Percentiles rank a stretch among this genome's conserved stretches.
Evolutionary conservation across 495 filamentous ascomycete genomes (phyloP).

Genomic region (Hypoxylon fragiforme): DNA sequence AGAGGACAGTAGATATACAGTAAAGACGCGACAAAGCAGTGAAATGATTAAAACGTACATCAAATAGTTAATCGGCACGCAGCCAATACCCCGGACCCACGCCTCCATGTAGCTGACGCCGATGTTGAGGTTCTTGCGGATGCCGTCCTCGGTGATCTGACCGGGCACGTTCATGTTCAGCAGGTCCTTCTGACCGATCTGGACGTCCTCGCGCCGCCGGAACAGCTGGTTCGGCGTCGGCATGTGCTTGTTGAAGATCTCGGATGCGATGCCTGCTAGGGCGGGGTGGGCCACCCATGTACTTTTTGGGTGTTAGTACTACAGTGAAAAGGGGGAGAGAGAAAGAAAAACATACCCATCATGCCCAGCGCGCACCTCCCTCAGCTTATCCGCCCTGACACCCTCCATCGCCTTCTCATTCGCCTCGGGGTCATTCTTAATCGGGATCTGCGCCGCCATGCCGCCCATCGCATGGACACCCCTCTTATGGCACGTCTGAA

Average conservation of each 20-base stretch:
- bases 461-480: constrained; percentile 99
- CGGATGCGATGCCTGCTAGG: constrained; percentile 82
- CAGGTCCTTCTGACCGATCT: constrained; percentile 84
- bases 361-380: constrained; percentile 93
- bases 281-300: constrained; percentile 98
- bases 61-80: constrained; percentile 97
- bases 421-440: constrained; percentile 87
- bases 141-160: constrained; percentile 90
- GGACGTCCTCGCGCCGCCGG: constrained; percentile 84
- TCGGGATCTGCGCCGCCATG: constrained; percentile 98
- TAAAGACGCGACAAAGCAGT: too few species aligned
- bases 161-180: constrained; percentile 99
- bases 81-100: constrained; percentile 93
- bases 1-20: constrained; percentile 6
- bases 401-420: constrained; percentile 95
- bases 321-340: background rate
- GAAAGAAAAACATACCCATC: constrained; percentile 62
- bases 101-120: constrained; percentile 98
- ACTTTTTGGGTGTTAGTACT: too few species aligned
- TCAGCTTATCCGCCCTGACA: constrained; percentile 93
- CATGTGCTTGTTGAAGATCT: constrained; percentile 99
- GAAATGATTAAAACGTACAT: too few species aligned
- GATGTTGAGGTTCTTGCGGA: constrained; percentile 97
- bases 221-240: constrained; percentile 98
- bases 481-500: constrained; percentile 94